Evolutionary conservation across 2,329 filamentous ascomycete species (phyloP), one percentile per base, ranked within the genome.

Genomic region (Domatiomyces globalis): DNA sequence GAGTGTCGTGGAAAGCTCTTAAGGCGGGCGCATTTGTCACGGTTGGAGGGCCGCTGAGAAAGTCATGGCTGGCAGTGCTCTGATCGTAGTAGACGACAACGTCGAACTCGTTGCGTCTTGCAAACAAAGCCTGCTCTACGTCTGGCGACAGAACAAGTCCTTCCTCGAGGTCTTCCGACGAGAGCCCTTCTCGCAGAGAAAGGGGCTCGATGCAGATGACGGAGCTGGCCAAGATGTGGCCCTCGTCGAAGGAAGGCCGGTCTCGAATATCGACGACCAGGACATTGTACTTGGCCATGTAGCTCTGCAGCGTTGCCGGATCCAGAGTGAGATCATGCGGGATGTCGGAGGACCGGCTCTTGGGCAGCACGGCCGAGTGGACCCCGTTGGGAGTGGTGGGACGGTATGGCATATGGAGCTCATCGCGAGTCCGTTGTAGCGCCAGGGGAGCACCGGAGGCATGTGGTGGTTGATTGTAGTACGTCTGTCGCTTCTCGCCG

Each of bases 121-220:
- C 80, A 61, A 94, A 95, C 29, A 87, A 72, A 1, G 74, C 69
- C 58, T 85, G 81, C 65, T 98, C 92, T 46, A 64, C 60, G 46
- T 73, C 69, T 2, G 71, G 71, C 10, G 71, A 72, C 43, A 73
- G 63, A 9, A 75, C 64, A 15, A 75, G 62, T 12, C 70, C 68
- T 49, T 75, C 72, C 52, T 76, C 72, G 3, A 83, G 68, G 56
- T 83, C 73, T 55, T 82, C 79, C 1, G 78, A 80, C 15, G 80
- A 83, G 59, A 80, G 74, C 29, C 79, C 82, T 45, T 83, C 78
- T 50, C 85, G 79, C 46, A 87, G 66, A 8, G 83, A 77, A 45
- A 94, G 78, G 20, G 89, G 87, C 62, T 98, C 92, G 54, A 98
- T 79, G 66, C 92, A 98, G 45, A 98, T 87, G 42, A 88, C 85